phyloP scores from a whole-genome alignment of 208 protist genomes.

The Porcisia deanei region DNA sequence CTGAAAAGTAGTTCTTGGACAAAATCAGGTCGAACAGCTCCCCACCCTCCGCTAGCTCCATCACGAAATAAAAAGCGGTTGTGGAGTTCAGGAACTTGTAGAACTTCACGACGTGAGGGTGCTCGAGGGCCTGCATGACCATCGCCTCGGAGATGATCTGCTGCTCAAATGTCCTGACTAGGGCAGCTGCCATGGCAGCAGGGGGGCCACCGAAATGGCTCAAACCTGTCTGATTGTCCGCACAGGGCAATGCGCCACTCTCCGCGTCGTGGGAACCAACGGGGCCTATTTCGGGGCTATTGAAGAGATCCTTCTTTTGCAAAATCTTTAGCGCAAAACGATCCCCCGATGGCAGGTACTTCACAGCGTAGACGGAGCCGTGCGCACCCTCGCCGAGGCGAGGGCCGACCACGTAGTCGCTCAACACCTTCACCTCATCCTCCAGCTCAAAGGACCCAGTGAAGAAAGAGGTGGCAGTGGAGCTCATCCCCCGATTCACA shows the following conservation, averaged over 20 bases:
- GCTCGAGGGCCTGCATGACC: slow-evolving; percentile 88
- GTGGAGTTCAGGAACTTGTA: slow-evolving; percentile 90
- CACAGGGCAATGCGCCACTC: not conserved
- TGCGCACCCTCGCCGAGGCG: slow-evolving; percentile 89
- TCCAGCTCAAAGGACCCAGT: slow-evolving; percentile 64
- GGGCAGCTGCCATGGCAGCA: slow-evolving; percentile 2
- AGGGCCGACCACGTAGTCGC: slow-evolving; percentile 76
- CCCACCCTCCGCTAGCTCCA: slow-evolving; percentile 91
- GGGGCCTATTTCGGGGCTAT: slow-evolving; percentile 14
- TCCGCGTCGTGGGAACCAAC: not conserved
- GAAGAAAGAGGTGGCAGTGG: slow-evolving; percentile 58
- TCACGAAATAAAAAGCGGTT: slow-evolving; percentile 86
- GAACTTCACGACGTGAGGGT: slow-evolving; percentile 88
- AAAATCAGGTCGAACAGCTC: slow-evolving; percentile 96
- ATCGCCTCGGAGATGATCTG: slow-evolving; percentile 87
- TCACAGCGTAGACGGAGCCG: slow-evolving; percentile 84
- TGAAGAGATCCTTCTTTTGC: slow-evolving; percentile 74
- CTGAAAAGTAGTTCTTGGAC: slow-evolving; percentile 75
- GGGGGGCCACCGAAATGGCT: slow-evolving; percentile 8
- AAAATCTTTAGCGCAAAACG: slow-evolving; percentile 88
- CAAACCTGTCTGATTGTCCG: not conserved
- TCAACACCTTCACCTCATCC: slow-evolving; percentile 70
- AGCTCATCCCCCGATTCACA: slow-evolving; percentile 9
- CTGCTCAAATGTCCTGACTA: slow-evolving; percentile 46
- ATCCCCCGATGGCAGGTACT: slow-evolving; percentile 78